Evolutionary conservation across 2,329 filamentous ascomycete genomes (phyloP).

Genomic region (Fusarium abutilonis): DNA sequence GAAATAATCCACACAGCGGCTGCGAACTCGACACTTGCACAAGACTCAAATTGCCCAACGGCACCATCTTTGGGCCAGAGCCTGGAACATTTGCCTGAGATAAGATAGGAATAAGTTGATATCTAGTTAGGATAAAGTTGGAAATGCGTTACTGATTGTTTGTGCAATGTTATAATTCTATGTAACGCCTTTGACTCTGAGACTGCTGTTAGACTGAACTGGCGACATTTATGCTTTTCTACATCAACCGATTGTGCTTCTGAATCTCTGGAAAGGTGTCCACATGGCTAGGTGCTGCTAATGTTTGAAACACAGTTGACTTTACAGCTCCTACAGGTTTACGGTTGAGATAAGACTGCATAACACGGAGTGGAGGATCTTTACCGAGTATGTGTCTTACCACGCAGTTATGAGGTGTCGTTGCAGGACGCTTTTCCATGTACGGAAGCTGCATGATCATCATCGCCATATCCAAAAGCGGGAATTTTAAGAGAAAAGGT

Average conservation of each 20-base stretch:
- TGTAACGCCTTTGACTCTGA: too few relatives aligned
- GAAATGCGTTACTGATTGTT: too few relatives aligned
- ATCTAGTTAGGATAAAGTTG: too few relatives aligned
- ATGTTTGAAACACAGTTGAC: too few relatives aligned
- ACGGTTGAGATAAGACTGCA: not conserved
- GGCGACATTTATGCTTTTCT: too few relatives aligned
- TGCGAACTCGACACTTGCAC: slow-evolving; percentile 44
- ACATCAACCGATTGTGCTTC: too few relatives aligned
- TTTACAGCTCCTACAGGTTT: too few relatives aligned
- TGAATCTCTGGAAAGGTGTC: too few relatives aligned
- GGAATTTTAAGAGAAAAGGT: slow-evolving; percentile 24
- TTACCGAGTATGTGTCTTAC: slow-evolving; percentile 10
- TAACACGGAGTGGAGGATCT: slow-evolving; percentile 38
- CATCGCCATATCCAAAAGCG: slow-evolving; percentile 6
- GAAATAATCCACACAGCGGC: slow-evolving; percentile 49
- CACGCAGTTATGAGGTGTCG: not conserved
- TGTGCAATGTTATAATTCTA: too few relatives aligned
- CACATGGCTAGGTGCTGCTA: too few relatives aligned
- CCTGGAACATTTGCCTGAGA: slow-evolving; percentile 25
- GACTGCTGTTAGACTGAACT: too few relatives aligned
- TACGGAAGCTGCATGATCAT: not conserved
- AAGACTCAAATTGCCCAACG: slow-evolving; percentile 39
- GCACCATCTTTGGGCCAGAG: slow-evolving; percentile 46
- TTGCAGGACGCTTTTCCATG: slow-evolving; percentile 6
- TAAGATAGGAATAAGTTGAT: too few relatives aligned